Conservation (phyloP, 1,284 basidiomycete genomes). For the Macrocybe sp. region DNA sequence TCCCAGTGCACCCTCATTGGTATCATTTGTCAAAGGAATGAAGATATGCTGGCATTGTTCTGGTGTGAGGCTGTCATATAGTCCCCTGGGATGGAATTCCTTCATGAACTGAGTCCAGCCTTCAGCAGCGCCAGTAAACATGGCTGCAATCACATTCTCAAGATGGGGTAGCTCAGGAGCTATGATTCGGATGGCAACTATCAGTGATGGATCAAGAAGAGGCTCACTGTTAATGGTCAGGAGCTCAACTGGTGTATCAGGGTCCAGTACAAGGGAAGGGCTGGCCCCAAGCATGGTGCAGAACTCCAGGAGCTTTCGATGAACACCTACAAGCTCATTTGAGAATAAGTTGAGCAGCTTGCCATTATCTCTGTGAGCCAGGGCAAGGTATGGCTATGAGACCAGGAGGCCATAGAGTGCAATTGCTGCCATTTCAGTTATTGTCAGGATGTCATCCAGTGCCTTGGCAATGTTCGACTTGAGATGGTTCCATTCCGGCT, state of each 20-base stretch:
- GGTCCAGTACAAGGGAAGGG: neutral
- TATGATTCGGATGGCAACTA: neutral
- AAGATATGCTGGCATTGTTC: neutral
- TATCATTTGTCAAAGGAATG: conserved; percentile 1
- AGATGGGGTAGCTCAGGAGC: neutral
- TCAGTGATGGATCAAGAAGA: neutral
- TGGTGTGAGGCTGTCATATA: neutral
- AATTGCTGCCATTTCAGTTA: neutral
- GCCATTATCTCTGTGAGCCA: neutral
- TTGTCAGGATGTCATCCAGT: neutral
- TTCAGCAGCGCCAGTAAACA: conserved; percentile 1
- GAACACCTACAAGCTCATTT: neutral
- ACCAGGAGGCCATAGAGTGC: neutral
- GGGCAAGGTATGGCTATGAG: neutral
- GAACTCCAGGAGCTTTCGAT: neutral
- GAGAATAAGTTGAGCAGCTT: neutral
- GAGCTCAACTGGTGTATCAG: neutral
- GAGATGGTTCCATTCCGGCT: neutral
- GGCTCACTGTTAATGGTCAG: neutral
- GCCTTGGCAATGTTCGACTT: neutral
- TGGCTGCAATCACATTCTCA: neutral
- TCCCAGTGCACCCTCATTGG: conserved; percentile 4
- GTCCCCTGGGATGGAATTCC: conserved; percentile 1
- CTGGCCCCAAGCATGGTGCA: neutral
- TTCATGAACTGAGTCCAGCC: conserved; percentile 1